Base-by-base conservation (phyloP, 768 basidiomycete species). In the Boletus coccyginus region DNA sequence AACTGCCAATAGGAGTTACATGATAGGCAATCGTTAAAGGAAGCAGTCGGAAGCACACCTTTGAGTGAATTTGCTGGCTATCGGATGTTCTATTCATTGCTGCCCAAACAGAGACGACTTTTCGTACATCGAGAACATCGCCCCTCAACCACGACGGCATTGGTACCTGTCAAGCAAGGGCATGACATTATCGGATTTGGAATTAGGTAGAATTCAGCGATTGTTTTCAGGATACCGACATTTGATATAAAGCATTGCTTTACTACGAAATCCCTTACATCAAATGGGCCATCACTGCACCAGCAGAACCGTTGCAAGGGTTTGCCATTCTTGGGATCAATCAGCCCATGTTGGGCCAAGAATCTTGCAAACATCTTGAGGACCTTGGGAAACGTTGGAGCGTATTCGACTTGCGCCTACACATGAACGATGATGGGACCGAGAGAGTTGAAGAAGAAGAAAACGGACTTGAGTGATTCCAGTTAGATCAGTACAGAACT, bases 161-260 rank as follows among this genome's bases (percentile, higher is more conserved):
- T 24, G 77, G 65, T 21, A 88, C 76, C 84, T 88, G 70, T 55
- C 53, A 59, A 62, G 52, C 46, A 56, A 61, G 21, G 21, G 17
- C 27, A 59, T 53, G 53, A 24, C 8, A 48, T 56, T 48, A 53
- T 40, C n/a, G 45, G n/a, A 41, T 29, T 60, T 35, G 66, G 51
- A 53, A 51, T 32, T 8, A 29, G n/a, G n/a, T 13, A 39, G 39
- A 31, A 53, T 52, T 56, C 24, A 48, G 54, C 49, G 32, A 11
- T 46, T 44, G 44, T 39, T 36, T 47, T 54, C 53, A 35, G 33
- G 53, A 61, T 53, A 75, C 77, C 60, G 53, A 87, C 88, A 70
- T 85, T 82, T 46, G 91, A 93, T 63, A 94, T 90, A 70, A 92
- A 93, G 67, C 87, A 92, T 70, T 94, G 92, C 70, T 94, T 94